Conservation (phyloP, 768 basidiomycete genomes). For the Kwoniella mangroviensis region DNA sequence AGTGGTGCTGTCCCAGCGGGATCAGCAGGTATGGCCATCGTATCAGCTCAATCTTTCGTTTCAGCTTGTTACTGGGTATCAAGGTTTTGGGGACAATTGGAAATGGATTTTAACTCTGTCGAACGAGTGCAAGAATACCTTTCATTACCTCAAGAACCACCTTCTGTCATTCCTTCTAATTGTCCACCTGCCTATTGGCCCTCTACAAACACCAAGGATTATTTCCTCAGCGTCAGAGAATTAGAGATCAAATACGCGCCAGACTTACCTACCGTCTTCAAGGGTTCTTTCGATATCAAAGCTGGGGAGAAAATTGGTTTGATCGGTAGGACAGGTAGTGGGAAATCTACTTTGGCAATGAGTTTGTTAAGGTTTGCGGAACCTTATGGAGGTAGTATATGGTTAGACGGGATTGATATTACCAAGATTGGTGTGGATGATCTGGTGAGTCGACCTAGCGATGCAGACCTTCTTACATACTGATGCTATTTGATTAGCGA, state of each 20-base stretch:
- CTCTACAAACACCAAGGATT: slow-evolving; percentile 66
- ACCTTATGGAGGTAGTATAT: slow-evolving; percentile 72
- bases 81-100: slow-evolving; percentile 55
- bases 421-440: slow-evolving; percentile 83
- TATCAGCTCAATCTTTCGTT: slow-evolving; percentile 72
- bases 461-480: not conserved
- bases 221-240: slow-evolving; percentile 72
- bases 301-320: slow-evolving; percentile 77
- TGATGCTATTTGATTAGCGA: slow-evolving; percentile 33
- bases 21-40: slow-evolving; percentile 67
- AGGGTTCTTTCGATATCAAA: slow-evolving; percentile 72
- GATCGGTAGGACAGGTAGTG: slow-evolving; percentile 72
- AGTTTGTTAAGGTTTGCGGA: slow-evolving; percentile 83
- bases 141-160: slow-evolving; percentile 83
- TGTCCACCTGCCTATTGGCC: slow-evolving; percentile 94
- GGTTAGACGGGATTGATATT: slow-evolving; percentile 88
- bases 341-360: slow-evolving; percentile 72
- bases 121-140: slow-evolving; percentile 92
- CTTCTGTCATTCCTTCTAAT: slow-evolving; percentile 71
- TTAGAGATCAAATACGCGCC: slow-evolving; percentile 81
- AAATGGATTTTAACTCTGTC: slow-evolving; percentile 67
- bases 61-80: slow-evolving; percentile 57
- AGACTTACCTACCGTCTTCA: slow-evolving; percentile 79
- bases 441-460: slow-evolving; percentile 62
- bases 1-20: slow-evolving; percentile 62